Conservation (phyloP, 2,329 filamentous ascomycete species). For the Ascocoryne sarcoides region DNA sequence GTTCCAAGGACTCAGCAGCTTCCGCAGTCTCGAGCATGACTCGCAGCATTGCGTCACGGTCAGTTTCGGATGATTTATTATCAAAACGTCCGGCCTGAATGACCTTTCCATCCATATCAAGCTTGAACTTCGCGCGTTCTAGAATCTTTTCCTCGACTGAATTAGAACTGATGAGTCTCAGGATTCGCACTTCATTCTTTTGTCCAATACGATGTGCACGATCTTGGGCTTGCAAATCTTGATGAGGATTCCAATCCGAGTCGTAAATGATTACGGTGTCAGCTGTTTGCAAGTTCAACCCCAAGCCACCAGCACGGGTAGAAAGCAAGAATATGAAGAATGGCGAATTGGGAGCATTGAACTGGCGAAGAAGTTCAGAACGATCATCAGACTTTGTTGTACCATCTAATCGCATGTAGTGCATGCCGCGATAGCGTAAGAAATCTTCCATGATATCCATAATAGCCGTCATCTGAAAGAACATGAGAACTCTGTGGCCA, state of each 20-base stretch:
- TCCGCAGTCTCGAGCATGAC: constrained; percentile 84
- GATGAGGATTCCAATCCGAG: constrained; percentile 98
- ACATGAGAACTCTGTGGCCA: constrained; percentile 95
- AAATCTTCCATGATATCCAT: constrained; percentile 99
- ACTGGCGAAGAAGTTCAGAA: constrained; percentile 77
- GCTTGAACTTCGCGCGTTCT: constrained; percentile 92
- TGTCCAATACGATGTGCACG: constrained; percentile 99
- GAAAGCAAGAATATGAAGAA: constrained; percentile 99
- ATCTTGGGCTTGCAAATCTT: constrained; percentile 98
- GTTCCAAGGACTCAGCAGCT: constrained; percentile 58
- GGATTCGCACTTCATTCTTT: constrained; percentile 97
- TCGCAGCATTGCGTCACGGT: constrained; percentile 92
- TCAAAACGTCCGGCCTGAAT: constrained; percentile 99
- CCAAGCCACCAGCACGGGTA: constrained; percentile 93
- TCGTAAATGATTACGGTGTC: constrained; percentile 99
- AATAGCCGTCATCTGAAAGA: constrained; percentile 99
- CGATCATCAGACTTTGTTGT: constrained; percentile 97
- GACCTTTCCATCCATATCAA: constrained; percentile 99
- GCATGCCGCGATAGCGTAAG: constrained; percentile 69
- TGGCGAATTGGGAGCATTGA: constrained; percentile 82
- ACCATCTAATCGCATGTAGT: constrained; percentile 89
- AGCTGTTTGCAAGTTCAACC: constrained; percentile 92
- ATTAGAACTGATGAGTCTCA: constrained; percentile 90
- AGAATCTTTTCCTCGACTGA: constrained; percentile 98
- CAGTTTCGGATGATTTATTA: constrained; percentile 97